phyloP scores from a whole-genome alignment of 2,329 filamentous ascomycete genomes.

The Hypoxylon sp. region DNA sequence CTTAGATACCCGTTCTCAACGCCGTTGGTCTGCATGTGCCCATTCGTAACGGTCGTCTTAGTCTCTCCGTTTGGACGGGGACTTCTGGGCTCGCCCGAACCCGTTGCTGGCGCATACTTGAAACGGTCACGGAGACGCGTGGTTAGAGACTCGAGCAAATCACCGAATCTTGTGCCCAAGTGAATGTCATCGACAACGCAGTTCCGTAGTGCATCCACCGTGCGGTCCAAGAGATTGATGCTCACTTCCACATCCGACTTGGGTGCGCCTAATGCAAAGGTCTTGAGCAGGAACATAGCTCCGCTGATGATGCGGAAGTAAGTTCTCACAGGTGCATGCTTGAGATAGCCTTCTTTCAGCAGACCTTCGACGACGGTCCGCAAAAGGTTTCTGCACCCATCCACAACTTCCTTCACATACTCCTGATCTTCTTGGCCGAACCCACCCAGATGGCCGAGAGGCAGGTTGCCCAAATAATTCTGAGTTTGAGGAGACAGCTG shows the following conservation, averaged over 20 bases:
- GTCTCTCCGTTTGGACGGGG: slow-evolving; percentile 53
- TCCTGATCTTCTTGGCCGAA: slow-evolving; percentile 76
- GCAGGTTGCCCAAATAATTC: slow-evolving; percentile 73
- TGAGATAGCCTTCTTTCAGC: slow-evolving; percentile 79
- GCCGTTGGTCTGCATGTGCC: slow-evolving; percentile 50
- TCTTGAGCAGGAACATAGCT: slow-evolving; percentile 87
- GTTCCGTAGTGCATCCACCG: slow-evolving; percentile 78
- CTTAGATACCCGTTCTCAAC: slow-evolving; percentile 46
- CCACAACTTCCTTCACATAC: slow-evolving; percentile 81
- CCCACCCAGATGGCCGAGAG: slow-evolving; percentile 72
- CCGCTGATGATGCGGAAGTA: slow-evolving; percentile 90
- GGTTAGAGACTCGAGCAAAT: slow-evolving; percentile 83
- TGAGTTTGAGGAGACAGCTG: slow-evolving; percentile 73
- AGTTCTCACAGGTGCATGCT: slow-evolving; percentile 84
- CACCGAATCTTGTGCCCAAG: slow-evolving; percentile 84
- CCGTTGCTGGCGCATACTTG: slow-evolving; percentile 70
- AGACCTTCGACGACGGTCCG: slow-evolving; percentile 82
- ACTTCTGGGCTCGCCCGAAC: slow-evolving; percentile 58
- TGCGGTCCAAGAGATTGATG: slow-evolving; percentile 79
- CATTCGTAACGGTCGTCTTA: slow-evolving; percentile 45
- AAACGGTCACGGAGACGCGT: slow-evolving; percentile 80
- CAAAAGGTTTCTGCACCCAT: slow-evolving; percentile 81
- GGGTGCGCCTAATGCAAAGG: slow-evolving; percentile 83
- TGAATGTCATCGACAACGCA: slow-evolving; percentile 89
- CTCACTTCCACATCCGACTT: slow-evolving; percentile 82